Base-by-base conservation (phyloP, 2,329 filamentous ascomycete species). In the Xylaria sp. region DNA sequence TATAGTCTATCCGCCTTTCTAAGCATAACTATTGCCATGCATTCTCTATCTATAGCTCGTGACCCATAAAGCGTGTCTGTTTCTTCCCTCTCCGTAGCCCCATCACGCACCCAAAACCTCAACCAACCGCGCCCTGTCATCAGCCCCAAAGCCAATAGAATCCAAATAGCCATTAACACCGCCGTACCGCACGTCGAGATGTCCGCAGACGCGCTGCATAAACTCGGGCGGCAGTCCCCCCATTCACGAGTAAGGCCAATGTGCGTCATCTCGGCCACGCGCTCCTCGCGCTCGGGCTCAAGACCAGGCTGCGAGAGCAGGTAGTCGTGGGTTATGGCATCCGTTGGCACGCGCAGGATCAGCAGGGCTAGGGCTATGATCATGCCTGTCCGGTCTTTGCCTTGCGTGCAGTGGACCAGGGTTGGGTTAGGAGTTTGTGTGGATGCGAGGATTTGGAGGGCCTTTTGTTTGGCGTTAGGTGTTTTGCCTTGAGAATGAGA, bases 371-470 rank as follows among this genome's bases (percentile, higher is more conserved):
- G 79, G 42, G 90, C 79, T 4, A 92, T 80, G 11, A 91, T 80
- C 12, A 96, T 79, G 0, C 93, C 93, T 1, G 87, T 93, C 2
- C 93, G 85, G 72, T 96, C 93, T 74, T 96, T 97, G 61, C 93
- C 93, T 71, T 96, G 92, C 0, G 92, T 95, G 76, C 93, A 97
- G 76, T 96, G 92, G 2, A 95, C 78, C 7, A 96, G 73, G 0
- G 88, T 76, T 0, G 92, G 92, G 66, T 88, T 87, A 15, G 81
- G 81, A 0, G 75, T 69, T 2, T 38, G n/a, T 31, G 79, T 73
- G 1, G 81, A 74, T 9, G 81, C 77, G 23, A 87, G 75, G 6
- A 84, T 75, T 7, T 78, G 76, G 38, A 88, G 83, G 28, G 84
- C 77, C 70, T 81, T 52, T 28, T n/a, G n/a, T 37, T 47, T 14